These are phyloP conservation scores for Cerrena zonata DNA, from an alignment of 1,284 basidiomycete genomes.

Conservation along the genomic window DNA sequence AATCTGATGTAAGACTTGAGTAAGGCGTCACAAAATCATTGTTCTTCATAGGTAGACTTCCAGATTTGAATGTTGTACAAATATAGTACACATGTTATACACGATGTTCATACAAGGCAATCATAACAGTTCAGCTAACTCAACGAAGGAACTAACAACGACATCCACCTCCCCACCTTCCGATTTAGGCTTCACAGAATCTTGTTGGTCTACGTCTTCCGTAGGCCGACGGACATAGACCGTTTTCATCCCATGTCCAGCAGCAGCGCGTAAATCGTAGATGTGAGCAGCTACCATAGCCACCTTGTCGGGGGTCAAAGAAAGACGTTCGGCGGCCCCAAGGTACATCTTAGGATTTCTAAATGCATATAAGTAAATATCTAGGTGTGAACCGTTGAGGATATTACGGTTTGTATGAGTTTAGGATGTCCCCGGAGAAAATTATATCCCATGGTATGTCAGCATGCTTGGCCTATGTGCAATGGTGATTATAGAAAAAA, in stretches of 20 bases:
- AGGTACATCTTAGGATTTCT: slow-evolving; percentile 52
- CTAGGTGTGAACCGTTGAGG: background rate
- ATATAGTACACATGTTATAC: no score
- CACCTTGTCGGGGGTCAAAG: slow-evolving; percentile 42
- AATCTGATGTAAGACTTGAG: no score
- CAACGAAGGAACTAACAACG: slow-evolving; percentile 24
- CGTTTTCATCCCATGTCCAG: slow-evolving; percentile 47
- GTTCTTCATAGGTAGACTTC: no score
- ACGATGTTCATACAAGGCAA: background rate
- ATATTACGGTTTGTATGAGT: slow-evolving; percentile 56
- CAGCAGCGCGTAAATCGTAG: slow-evolving; percentile 51
- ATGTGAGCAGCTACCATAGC: slow-evolving; percentile 65
- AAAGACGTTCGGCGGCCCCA: slow-evolving; percentile 45
- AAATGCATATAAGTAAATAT: background rate
- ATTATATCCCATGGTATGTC: slow-evolving; percentile 59
- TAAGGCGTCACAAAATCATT: no score
- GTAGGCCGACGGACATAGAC: slow-evolving; percentile 47
- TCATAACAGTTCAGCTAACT: slow-evolving; percentile 17
- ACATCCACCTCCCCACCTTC: slow-evolving; percentile 28
- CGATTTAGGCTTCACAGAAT: slow-evolving; percentile 18
- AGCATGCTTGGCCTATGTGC: slow-evolving; percentile 49
- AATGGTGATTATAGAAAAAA: background rate
- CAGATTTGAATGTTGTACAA: no score
- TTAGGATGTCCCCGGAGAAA: slow-evolving; percentile 54
- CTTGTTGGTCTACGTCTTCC: slow-evolving; percentile 34